Conservation (phyloP, 202 grass and related monocot species). For the Panicum hallii region DNA sequence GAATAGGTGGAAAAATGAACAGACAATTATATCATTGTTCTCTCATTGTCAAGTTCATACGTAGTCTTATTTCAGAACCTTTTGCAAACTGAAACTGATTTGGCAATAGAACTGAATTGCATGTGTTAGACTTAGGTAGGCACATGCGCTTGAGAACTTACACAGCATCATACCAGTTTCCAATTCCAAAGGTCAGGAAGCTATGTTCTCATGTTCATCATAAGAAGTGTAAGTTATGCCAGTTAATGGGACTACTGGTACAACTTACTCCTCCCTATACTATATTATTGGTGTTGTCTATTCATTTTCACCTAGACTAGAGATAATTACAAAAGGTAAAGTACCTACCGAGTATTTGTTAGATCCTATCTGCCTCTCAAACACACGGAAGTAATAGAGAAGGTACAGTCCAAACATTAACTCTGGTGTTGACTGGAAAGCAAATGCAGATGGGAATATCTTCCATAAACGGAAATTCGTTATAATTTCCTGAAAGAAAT, state of each 20-base stretch:
- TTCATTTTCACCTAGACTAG: conserved; percentile 8
- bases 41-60: conserved; percentile 24
- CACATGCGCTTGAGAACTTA: conserved; percentile 31
- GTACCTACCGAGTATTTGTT: conserved; percentile 89
- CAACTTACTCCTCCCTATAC: conserved; percentile 24
- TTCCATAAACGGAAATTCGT: conserved; percentile 78
- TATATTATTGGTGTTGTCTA: conserved; percentile 20
- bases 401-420: conserved; percentile 88
- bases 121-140: not conserved
- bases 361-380: conserved; percentile 97
- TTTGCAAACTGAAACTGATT: conserved; percentile 14
- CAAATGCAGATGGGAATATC: conserved; percentile 71
- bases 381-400: conserved; percentile 98
- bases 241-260: not conserved
- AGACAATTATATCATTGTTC: conserved; percentile 9
- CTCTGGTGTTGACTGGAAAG: conserved; percentile 91
- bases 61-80: conserved; percentile 9
- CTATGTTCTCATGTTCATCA: conserved; percentile 27
- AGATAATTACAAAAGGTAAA: conserved; percentile 30
- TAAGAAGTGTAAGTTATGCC: not conserved
- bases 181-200: conserved; percentile 9
- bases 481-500: conserved; percentile 71
- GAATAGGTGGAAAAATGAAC: not conserved
- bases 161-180: conserved; percentile 27
- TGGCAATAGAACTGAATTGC: conserved; percentile 6